These are phyloP conservation scores for Primulina eburnea DNA, from an alignment of 257 asterid genomes.

Conservation along the genomic window DNA sequence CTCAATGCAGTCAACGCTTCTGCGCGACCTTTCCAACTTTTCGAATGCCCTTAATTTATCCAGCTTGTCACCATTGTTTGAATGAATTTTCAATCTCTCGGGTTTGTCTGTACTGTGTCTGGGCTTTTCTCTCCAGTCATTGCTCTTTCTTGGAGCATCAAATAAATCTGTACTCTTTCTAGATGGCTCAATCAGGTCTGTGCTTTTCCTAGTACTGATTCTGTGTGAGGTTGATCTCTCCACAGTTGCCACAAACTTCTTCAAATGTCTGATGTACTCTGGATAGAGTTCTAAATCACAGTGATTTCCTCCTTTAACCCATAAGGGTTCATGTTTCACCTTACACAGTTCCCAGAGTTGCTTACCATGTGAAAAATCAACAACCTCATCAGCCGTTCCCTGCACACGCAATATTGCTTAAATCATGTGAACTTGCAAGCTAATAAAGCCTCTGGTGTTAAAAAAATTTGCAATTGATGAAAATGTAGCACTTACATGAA, in stretches of 20 bases:
- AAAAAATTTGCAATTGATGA: not conserved
- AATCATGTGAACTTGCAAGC: not conserved
- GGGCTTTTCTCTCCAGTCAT: not conserved
- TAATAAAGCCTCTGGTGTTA: not conserved
- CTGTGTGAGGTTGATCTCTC: not conserved
- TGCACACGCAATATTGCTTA: not conserved
- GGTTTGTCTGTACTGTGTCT: not conserved
- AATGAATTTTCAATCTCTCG: not conserved
- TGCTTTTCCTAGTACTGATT: not conserved
- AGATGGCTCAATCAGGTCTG: not conserved
- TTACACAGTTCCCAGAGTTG: not conserved
- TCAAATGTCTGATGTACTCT: not conserved
- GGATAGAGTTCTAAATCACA: not conserved
- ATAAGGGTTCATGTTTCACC: not conserved
- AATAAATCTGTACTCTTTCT: not conserved
- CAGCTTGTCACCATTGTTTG: not conserved
- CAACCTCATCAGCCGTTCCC: not conserved
- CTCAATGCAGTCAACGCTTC: not conserved
- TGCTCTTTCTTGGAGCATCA: not conserved
- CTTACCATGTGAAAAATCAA: not conserved
- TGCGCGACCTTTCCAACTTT: conserved; percentile 1
- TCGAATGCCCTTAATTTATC: not conserved
- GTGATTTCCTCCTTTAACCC: not conserved
- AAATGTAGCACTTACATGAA: not conserved
- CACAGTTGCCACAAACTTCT: conserved; percentile 2